These are phyloP conservation scores for Limnanthes douglasii DNA, from an alignment of 345 rosid genomes.

Conservation along the genomic window DNA sequence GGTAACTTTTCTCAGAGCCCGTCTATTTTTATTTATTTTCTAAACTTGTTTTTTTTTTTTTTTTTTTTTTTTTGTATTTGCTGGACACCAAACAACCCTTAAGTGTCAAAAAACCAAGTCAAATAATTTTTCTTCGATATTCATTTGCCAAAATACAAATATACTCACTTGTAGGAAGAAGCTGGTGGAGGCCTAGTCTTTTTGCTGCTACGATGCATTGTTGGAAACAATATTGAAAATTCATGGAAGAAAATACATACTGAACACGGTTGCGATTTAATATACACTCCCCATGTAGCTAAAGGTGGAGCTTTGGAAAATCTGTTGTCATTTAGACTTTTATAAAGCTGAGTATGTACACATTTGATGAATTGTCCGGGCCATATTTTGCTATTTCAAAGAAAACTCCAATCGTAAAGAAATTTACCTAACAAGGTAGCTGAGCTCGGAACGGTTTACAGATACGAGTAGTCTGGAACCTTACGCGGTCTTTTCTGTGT, in stretches of 20 bases:
- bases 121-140: no score
- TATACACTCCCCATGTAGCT: constrained; percentile 90
- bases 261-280: constrained; percentile 60
- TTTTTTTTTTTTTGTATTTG: no score
- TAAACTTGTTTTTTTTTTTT: no score
- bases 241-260: constrained; percentile 73
- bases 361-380: constrained; percentile 98
- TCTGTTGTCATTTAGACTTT: constrained; percentile 92
- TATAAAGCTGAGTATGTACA: constrained; percentile 92
- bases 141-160: no score
- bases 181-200: constrained; percentile 99
- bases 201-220: constrained; percentile 90
- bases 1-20: no score
- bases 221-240: constrained; percentile 78
- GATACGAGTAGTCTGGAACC: constrained; percentile 92
- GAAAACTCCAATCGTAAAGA: constrained; percentile 80
- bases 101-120: no score
- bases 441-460: constrained; percentile 90
- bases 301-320: constrained; percentile 90
- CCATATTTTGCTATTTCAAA: constrained; percentile 76
- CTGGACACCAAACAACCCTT: no score
- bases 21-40: no score
- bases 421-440: constrained; percentile 90
- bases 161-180: constrained; percentile 63
- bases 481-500: constrained; percentile 93